Evolutionary conservation across 1,139 yeast genomes (phyloP), one percentile per base, ranked within the genome.

Genomic region (Barnettozyma hawaiiensis): DNA sequence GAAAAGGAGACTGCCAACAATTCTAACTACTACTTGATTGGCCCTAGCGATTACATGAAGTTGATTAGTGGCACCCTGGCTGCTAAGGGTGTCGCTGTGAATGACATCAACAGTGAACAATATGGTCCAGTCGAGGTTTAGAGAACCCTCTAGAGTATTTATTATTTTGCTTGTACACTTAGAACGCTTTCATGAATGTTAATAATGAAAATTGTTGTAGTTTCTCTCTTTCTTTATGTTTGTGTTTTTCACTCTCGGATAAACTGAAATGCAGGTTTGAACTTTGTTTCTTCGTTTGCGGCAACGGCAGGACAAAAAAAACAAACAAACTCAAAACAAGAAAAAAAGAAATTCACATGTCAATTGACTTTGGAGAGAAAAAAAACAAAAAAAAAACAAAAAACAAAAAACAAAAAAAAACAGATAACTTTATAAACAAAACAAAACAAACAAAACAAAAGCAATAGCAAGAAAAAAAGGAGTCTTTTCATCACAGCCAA

Each of bases 1-100:
- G 45, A 32, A 1, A 35, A 18, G 7, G 39, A 31, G 3, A 52
- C 44, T 26, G 42, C 43, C 6, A 20, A 38, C 2, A 20, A 41
- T 9, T 28, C 16, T 14, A 29, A 40, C 12, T 50, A 46, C 40
- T 54, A 43, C 42, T 19, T 54, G 21, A 29, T 54, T 37, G 59
- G 59, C 5, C 59, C 59, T 18, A 16, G 38, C 14, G 37, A 31
- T 0, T 55, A 54, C 38, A 52, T 49, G 53, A 45, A 46, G 3
- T 4, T 41, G 2, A 37, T 53, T 3, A 41, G 39, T 4, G 31
- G 21, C 3, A 15, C 16, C 2, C 34, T 55, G 29, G 21, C 39
- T 2, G 11, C 11, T 7, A 41, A 40, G 6, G 51, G 50, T 11
- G 47, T 49, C n/a, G 45, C 44, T 14, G 28, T 38, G 4, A 16